A percentile compares a stretch with the other conserved stretches of the same genome.
Conservation (phyloP, 129 eudicot species). For the Pulicaria dysenterica region DNA sequence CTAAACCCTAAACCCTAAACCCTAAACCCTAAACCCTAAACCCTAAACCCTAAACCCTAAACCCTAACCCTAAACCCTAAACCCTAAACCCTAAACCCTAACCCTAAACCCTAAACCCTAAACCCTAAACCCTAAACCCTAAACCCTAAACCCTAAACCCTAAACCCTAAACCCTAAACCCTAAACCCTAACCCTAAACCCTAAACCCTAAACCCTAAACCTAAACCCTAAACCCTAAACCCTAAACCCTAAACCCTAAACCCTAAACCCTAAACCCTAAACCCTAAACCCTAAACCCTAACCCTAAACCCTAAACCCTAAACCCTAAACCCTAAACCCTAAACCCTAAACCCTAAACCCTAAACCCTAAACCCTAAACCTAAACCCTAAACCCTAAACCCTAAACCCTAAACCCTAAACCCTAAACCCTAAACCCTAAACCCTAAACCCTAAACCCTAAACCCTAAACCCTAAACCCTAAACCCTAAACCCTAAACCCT, state of each 20-base stretch:
- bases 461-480: too few species aligned
- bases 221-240: conserved; percentile 20
- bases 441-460: background rate
- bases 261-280: conserved; percentile 32
- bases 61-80: conserved; percentile 8
- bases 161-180: conserved; percentile 25
- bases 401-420: background rate
- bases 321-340: conserved; percentile 20
- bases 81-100: conserved; percentile 8
- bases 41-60: conserved; percentile 9
- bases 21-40: conserved; percentile 13
- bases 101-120: conserved; percentile 25
- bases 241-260: conserved; percentile 28
- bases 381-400: conserved; percentile 18
- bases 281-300: conserved; percentile 31
- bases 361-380: conserved; percentile 27
- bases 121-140: conserved; percentile 34
- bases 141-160: conserved; percentile 23
- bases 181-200: conserved; percentile 24
- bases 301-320: conserved; percentile 15
- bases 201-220: conserved; percentile 19
- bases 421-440: background rate
- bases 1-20: conserved; percentile 7
- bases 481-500: too few species aligned
- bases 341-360: conserved; percentile 26